A percentile compares a stretch with the other conserved stretches of the same genome.
Conservation (phyloP, 2,329 filamentous ascomycete species). For the Alternaria sp. region DNA sequence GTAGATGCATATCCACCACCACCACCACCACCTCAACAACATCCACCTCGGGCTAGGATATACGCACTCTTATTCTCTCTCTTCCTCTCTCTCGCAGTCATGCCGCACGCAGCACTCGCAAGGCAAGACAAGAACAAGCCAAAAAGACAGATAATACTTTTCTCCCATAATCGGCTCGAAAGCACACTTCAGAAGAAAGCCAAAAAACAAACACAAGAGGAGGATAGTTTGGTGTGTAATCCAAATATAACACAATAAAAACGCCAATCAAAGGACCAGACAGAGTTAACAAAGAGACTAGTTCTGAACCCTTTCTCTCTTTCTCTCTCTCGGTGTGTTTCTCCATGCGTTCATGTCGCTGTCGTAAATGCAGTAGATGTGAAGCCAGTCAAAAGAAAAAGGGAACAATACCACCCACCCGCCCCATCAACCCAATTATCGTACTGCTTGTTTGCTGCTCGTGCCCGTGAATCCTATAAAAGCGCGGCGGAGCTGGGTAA, state of each 20-base stretch:
- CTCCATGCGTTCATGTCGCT: constrained; percentile 45
- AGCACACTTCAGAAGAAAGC: not conserved
- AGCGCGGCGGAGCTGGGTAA: constrained; percentile 10
- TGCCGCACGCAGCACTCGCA: not conserved
- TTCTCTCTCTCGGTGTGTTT: constrained; percentile 7
- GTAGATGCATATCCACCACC: not conserved
- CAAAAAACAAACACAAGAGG: constrained; percentile 13
- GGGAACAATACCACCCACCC: constrained; percentile 10
- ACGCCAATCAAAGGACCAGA: constrained; percentile 35
- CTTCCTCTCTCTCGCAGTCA: not conserved
- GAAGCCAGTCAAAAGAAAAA: constrained; percentile 25
- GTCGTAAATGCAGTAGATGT: constrained; percentile 50
- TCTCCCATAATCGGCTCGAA: not conserved
- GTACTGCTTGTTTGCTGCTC: not conserved
- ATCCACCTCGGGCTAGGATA: not conserved
- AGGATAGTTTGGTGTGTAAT: constrained; percentile 27
- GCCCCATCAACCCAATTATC: not conserved
- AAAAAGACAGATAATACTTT: not conserved
- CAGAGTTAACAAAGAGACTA: constrained; percentile 16
- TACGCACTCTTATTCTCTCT: too few species aligned
- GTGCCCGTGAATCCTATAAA: not conserved
- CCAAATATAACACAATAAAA: constrained; percentile 38
- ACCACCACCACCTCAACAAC: not conserved
- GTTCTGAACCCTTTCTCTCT: constrained; percentile 9
- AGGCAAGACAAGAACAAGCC: too few species aligned